These are phyloP conservation scores for Ogataea paradorogensis DNA, from an alignment of 805 yeast species.

Conservation along the genomic window DNA sequence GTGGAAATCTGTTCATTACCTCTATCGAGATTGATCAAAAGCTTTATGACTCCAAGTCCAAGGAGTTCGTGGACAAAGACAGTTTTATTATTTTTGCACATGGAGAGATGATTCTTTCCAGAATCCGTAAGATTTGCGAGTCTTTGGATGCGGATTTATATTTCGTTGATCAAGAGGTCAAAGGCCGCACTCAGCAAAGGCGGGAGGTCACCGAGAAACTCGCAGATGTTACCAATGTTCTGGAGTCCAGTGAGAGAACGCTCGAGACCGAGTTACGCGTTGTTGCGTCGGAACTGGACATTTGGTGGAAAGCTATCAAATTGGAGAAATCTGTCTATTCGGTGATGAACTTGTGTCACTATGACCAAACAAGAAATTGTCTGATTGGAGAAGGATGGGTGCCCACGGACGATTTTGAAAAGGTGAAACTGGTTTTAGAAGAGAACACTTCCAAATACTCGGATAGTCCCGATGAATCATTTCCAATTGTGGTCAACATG, in stretches of 20 bases:
- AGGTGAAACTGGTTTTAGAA: slow-evolving; percentile 44
- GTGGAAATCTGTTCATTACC: slow-evolving; percentile 86
- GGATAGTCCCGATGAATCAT: slow-evolving; percentile 21
- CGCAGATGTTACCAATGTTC: slow-evolving; percentile 48
- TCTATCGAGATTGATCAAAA: slow-evolving; percentile 69
- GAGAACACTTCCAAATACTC: slow-evolving; percentile 34
- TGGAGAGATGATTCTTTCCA: slow-evolving; percentile 68
- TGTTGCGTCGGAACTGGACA: slow-evolving; percentile 55
- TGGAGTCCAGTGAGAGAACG: slow-evolving; percentile 49
- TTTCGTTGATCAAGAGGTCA: slow-evolving; percentile 48
- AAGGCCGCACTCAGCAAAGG: slow-evolving; percentile 38
- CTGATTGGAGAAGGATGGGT: slow-evolving; percentile 76
- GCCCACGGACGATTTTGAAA: slow-evolving; percentile 51
- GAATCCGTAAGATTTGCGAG: slow-evolving; percentile 81
- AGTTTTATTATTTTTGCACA: slow-evolving; percentile 90
- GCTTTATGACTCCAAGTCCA: slow-evolving; percentile 58
- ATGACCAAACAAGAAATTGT: slow-evolving; percentile 63
- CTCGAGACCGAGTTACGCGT: slow-evolving; percentile 65
- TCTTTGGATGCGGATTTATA: slow-evolving; percentile 83
- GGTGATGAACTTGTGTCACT: slow-evolving; percentile 62
- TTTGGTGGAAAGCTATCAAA: slow-evolving; percentile 53
- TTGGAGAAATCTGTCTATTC: slow-evolving; percentile 59
- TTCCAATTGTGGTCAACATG: slow-evolving; percentile 42
- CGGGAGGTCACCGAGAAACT: slow-evolving; percentile 47
- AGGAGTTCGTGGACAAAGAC: slow-evolving; percentile 62